Conservation (phyloP, 73 alveolate species). For the Paraurostyla sp. region DNA sequence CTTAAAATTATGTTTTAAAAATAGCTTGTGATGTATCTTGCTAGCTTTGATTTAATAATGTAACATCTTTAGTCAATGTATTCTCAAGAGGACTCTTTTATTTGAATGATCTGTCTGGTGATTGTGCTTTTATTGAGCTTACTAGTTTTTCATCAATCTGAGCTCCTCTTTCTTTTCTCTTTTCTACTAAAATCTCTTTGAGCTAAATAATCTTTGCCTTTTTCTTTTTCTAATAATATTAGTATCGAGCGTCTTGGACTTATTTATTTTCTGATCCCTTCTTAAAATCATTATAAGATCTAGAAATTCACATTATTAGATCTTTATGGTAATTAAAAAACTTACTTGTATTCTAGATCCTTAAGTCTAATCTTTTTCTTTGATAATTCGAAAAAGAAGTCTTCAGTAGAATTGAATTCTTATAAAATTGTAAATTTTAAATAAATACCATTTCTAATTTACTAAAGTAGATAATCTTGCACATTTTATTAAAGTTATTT, state of each 20-base stretch:
- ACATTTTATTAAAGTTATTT: too few species aligned
- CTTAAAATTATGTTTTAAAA: too few species aligned
- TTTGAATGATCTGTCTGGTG: neutral
- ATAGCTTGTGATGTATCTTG: too few species aligned
- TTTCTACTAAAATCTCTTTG: conserved; percentile 8
- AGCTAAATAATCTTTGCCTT: conserved; percentile 2
- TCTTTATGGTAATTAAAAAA: neutral
- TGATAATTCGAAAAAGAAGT: neutral
- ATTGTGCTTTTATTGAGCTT: neutral
- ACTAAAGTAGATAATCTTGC: neutral
- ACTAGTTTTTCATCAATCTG: neutral
- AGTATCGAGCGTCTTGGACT: neutral
- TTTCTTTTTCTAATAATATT: conserved; percentile 25
- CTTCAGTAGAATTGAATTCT: conserved; percentile 27
- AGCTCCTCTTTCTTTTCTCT: conserved; percentile 1
- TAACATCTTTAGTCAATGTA: too few species aligned
- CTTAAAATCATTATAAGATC: neutral
- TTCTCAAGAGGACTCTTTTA: too few species aligned
- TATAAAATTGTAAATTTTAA: neutral
- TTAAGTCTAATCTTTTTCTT: neutral
- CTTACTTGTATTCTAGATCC: conserved; percentile 16
- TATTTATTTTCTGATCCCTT: neutral
- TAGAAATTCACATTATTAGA: neutral
- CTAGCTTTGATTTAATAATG: too few species aligned
- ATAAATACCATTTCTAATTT: conserved; percentile 25